Percentiles rank a stretch among this genome's conserved stretches.
Evolutionary conservation across 2,329 filamentous ascomycete genomes (phyloP).

Genomic region (Pezizomycotina sp.): DNA sequence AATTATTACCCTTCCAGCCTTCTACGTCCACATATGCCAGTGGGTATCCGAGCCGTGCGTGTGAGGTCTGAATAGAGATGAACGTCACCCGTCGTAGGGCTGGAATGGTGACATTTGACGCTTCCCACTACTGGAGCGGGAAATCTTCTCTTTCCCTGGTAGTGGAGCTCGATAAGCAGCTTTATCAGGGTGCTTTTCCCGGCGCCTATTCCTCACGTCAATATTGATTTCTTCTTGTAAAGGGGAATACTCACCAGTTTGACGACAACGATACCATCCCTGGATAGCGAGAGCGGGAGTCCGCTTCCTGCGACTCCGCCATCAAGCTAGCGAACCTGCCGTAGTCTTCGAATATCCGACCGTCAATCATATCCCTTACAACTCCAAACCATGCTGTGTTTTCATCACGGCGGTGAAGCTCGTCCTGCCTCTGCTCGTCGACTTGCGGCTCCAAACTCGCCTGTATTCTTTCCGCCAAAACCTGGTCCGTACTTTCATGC

Average conservation of each 20-base stretch:
- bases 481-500: slow-evolving; percentile 20
- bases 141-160: background rate
- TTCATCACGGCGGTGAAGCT: slow-evolving; percentile 14
- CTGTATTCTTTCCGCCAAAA: slow-evolving; percentile 17
- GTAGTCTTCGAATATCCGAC: slow-evolving; percentile 14
- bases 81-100: slow-evolving; percentile 22
- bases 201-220: slow-evolving; percentile 5
- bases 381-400: slow-evolving; percentile 23
- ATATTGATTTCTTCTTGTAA: background rate
- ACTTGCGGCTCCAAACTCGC: slow-evolving; percentile 18
- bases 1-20: slow-evolving; percentile 21
- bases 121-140: slow-evolving; percentile 22
- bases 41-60: slow-evolving; percentile 14
- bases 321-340: slow-evolving; percentile 7
- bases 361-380: slow-evolving; percentile 10
- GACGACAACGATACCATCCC: slow-evolving; percentile 22
- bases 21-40: slow-evolving; percentile 23
- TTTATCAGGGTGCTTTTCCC: slow-evolving; percentile 24
- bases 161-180: slow-evolving; percentile 20
- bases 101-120: slow-evolving; percentile 4
- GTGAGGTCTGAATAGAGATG: slow-evolving; percentile 23
- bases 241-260: slow-evolving; percentile 15
- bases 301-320: slow-evolving; percentile 7
- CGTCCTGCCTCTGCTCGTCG: slow-evolving; percentile 6
- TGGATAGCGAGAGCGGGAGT: slow-evolving; percentile 13